phyloP scores from a whole-genome alignment of 148 eudicot genomes.

The Simmondsia chinensis region DNA sequence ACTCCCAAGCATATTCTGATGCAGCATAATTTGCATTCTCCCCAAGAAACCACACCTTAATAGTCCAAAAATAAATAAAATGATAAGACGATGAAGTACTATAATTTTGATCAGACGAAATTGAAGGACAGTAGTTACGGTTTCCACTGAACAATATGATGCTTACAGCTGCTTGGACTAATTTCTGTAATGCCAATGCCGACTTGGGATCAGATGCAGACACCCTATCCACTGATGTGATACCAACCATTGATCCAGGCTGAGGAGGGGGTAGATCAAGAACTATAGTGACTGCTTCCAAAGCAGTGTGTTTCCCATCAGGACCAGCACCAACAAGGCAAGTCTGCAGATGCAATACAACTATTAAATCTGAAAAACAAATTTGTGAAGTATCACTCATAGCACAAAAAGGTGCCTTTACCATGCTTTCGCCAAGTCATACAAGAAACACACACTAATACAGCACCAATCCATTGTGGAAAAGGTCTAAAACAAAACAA shows the following conservation, averaged over 20 bases:
- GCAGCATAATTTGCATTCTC: slow-evolving; percentile 99
- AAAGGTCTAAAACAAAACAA: no score
- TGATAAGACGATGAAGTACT: neutral
- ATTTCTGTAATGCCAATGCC: slow-evolving; percentile 86
- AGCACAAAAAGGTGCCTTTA: no score
- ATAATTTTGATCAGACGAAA: slow-evolving; percentile 1
- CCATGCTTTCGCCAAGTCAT: no score
- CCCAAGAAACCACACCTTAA: slow-evolving; percentile 98
- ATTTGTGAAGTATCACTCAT: no score
- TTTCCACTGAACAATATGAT: slow-evolving; percentile 6
- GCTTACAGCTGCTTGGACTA: slow-evolving; percentile 98
- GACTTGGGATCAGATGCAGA: slow-evolving; percentile 98
- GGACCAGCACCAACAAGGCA: slow-evolving; percentile 98
- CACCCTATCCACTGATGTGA: slow-evolving; percentile 84
- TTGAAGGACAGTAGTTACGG: neutral
- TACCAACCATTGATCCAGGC: slow-evolving; percentile 80
- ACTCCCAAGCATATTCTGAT: slow-evolving; percentile 99
- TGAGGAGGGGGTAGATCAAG: slow-evolving; percentile 99
- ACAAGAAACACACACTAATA: no score
- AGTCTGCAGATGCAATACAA: slow-evolving; percentile 34
- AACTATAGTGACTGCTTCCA: slow-evolving; percentile 97
- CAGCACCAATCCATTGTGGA: no score
- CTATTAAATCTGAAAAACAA: no score
- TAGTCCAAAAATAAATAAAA: slow-evolving; percentile 10
- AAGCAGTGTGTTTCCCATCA: slow-evolving; percentile 93